Percentiles rank a stretch among this genome's conserved stretches.
These are phyloP conservation scores for Pseudogymnoascus sp. DNA, from an alignment of 2,329 filamentous ascomycete genomes.

Conservation along the genomic window DNA sequence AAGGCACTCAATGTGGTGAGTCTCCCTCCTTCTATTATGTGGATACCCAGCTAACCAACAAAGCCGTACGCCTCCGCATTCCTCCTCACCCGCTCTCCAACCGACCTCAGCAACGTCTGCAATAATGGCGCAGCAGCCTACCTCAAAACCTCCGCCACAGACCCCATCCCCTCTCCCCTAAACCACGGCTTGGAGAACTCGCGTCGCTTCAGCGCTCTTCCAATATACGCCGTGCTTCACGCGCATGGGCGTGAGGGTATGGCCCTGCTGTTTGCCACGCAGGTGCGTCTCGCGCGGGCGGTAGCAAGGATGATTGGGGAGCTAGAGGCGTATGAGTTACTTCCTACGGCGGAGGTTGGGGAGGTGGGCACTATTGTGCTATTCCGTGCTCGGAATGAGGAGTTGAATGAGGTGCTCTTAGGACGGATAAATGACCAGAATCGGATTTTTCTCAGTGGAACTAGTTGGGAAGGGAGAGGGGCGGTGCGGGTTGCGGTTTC, in stretches of 20 bases:
- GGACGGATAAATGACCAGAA: constrained; percentile 63
- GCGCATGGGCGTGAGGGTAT: constrained; percentile 67
- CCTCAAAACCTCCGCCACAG: constrained; percentile 38
- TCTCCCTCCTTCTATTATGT: constrained; percentile 15
- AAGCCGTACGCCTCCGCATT: constrained; percentile 82
- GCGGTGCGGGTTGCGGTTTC: constrained; percentile 79
- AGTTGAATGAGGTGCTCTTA: constrained; percentile 58
- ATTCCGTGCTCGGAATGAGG: constrained; percentile 61
- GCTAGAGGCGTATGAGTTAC: constrained; percentile 55
- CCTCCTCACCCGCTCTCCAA: constrained; percentile 64
- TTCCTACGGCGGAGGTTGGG: constrained; percentile 40
- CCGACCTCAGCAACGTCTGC: constrained; percentile 56
- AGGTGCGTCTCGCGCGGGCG: constrained; percentile 61
- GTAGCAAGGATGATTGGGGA: constrained; percentile 56
- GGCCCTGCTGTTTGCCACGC: constrained; percentile 57
- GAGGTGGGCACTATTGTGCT: constrained; percentile 56
- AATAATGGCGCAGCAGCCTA: constrained; percentile 82
- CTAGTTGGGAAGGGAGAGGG: constrained; percentile 62
- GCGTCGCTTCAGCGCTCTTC: constrained; percentile 80
- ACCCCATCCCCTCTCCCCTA: constrained; percentile 64
- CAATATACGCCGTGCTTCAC: constrained; percentile 71
- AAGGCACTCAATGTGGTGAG: constrained; percentile 82
- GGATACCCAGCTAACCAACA: not conserved
- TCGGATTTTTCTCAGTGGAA: constrained; percentile 76
- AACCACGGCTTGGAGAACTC: constrained; percentile 90